phyloP scores from a whole-genome alignment of 768 basidiomycete species.

The Solioccasus polychromus region DNA sequence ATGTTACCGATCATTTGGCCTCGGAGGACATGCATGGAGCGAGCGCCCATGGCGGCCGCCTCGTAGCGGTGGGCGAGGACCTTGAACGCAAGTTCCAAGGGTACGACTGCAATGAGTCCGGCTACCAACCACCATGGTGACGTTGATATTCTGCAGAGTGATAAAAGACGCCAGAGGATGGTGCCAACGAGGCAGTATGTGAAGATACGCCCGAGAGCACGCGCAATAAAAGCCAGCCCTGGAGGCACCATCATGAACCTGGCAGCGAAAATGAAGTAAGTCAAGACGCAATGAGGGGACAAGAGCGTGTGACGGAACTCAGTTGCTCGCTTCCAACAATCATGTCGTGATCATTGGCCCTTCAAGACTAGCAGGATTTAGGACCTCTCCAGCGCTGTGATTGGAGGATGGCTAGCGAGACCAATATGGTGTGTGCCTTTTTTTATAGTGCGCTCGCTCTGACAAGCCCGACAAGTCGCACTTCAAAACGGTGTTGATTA shows the following conservation, averaged over 20 bases:
- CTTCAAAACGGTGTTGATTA: constrained; percentile 81
- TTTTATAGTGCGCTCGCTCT: not conserved
- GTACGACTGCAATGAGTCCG: constrained; percentile 32
- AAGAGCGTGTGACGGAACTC: no score
- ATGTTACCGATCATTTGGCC: constrained; percentile 46
- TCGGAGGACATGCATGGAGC: constrained; percentile 35
- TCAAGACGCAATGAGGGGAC: no score
- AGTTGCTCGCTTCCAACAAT: no score
- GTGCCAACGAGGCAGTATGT: constrained; percentile 1
- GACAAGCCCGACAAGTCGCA: constrained; percentile 63
- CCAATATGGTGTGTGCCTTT: constrained; percentile 64
- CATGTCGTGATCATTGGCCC: no score
- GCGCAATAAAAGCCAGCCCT: constrained; percentile 12
- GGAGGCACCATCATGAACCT: constrained; percentile 13
- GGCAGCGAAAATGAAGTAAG: not conserved
- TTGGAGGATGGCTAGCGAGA: no score
- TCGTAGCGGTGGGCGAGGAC: constrained; percentile 30
- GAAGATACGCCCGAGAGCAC: not conserved
- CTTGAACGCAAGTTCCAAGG: constrained; percentile 30
- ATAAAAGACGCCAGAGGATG: constrained; percentile 5
- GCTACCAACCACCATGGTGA: constrained; percentile 39
- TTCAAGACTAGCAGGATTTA: no score
- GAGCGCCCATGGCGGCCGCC: constrained; percentile 46
- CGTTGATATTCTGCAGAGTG: constrained; percentile 20
- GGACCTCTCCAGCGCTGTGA: no score